Conservation (phyloP, 2,329 filamentous ascomycete species). For the Botrytis medusae region DNA sequence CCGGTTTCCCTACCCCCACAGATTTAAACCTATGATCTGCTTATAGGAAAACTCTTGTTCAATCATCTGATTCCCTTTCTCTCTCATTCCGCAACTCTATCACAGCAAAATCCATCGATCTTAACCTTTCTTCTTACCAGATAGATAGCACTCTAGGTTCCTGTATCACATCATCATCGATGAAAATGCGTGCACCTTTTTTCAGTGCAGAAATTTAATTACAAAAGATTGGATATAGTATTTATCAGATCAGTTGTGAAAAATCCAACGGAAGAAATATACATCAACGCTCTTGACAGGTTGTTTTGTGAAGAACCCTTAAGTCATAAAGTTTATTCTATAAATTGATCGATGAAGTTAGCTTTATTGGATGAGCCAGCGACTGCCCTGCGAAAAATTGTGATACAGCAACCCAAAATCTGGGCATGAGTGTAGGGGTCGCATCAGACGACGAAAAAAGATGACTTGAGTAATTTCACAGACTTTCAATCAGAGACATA, state of each 20-base stretch:
- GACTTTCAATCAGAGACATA: background rate
- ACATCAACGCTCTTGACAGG: slow-evolving; percentile 40
- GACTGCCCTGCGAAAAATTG: background rate
- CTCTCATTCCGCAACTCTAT: slow-evolving; percentile 39
- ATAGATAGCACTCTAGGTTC: slow-evolving; percentile 3
- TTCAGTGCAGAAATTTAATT: slow-evolving; percentile 45
- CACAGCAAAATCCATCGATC: slow-evolving; percentile 40
- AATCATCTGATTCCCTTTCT: slow-evolving; percentile 40
- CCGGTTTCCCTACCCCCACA: background rate
- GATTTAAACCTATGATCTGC: slow-evolving; percentile 32
- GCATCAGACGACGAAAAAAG: background rate
- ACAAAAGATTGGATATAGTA: slow-evolving; percentile 41
- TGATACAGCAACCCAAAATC: background rate
- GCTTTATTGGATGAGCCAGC: background rate
- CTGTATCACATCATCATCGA: slow-evolving; percentile 21
- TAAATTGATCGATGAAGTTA: accelerated
- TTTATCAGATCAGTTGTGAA: slow-evolving; percentile 51
- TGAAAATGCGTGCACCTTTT: slow-evolving; percentile 42
- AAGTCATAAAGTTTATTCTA: too few species aligned
- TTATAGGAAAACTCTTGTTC: slow-evolving; percentile 35
- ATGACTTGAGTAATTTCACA: background rate
- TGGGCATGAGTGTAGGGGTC: background rate
- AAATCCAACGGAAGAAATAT: slow-evolving; percentile 48
- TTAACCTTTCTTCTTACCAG: slow-evolving; percentile 6
- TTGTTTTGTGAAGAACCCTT: background rate